phyloP scores from a whole-genome alignment of 169 alveolate species.

The Eimeria praecox region DNA sequence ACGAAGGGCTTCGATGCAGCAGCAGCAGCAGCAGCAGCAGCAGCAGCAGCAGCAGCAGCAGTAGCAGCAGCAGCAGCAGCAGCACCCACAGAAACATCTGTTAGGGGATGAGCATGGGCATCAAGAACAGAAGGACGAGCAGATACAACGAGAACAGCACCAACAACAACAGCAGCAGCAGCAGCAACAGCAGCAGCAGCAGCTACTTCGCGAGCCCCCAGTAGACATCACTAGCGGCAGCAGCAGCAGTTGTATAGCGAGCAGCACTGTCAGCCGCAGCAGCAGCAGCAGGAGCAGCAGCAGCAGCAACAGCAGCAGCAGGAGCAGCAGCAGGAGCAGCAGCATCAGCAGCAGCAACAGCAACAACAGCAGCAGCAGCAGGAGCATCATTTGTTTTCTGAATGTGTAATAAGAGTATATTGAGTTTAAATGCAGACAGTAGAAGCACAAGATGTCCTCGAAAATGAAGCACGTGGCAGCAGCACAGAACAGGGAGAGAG shows the following conservation, averaged over 20 bases:
- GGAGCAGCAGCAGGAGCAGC: too few relatives aligned
- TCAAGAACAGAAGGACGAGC: background rate
- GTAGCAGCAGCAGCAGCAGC: background rate
- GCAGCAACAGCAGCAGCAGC: background rate
- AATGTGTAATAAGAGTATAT: background rate
- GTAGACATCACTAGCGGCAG: background rate
- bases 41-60: background rate
- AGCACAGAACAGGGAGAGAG: background rate
- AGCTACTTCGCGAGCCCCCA: background rate
- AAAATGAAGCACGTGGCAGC: background rate
- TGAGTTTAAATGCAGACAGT: background rate
- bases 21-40: background rate
- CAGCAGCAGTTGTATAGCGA: too few relatives aligned
- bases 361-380: background rate
- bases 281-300: too few relatives aligned
- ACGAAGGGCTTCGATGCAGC: background rate
- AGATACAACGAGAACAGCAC: too few relatives aligned
- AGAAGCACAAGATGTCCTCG: background rate
- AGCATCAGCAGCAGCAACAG: too few relatives aligned
- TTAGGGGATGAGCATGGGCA: background rate
- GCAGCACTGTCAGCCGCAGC: too few relatives aligned
- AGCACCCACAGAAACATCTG: background rate
- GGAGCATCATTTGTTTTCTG: background rate
- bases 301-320: too few relatives aligned
- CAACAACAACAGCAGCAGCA: too few relatives aligned